Conservation (phyloP, 441 rosid species). For the Breynia disticha region DNA sequence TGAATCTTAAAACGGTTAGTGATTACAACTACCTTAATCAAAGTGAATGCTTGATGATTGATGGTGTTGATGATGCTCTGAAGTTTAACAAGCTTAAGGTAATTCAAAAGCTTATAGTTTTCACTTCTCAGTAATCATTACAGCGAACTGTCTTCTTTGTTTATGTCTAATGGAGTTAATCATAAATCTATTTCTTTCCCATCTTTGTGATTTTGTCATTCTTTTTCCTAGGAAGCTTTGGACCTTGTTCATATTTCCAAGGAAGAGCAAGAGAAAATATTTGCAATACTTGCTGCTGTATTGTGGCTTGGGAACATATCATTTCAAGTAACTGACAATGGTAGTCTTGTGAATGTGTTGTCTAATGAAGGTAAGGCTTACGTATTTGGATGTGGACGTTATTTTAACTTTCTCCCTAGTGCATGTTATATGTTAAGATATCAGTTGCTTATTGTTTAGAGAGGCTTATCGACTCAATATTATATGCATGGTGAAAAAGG, state of each 20-base stretch:
- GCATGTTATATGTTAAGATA: neutral
- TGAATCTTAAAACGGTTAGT: conserved; percentile 67
- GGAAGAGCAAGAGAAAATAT: conserved; percentile 69
- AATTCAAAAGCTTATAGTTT: conserved; percentile 16
- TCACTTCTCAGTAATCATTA: conserved; percentile 3
- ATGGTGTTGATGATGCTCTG: conserved; percentile 68
- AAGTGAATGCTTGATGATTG: conserved; percentile 69
- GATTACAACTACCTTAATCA: conserved; percentile 82
- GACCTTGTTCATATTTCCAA: conserved; percentile 55
- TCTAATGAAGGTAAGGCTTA: conserved; percentile 58
- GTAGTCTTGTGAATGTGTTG: conserved; percentile 78
- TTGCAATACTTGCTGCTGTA: conserved; percentile 75
- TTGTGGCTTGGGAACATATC: conserved; percentile 86
- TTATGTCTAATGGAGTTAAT: no score
- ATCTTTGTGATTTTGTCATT: neutral
- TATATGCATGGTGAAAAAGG: no score
- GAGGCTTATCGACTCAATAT: neutral
- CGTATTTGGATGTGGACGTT: conserved; percentile 7
- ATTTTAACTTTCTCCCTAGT: neutral
- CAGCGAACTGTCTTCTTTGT: no score
- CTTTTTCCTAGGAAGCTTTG: conserved; percentile 57
- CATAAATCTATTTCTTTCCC: conserved; percentile 6
- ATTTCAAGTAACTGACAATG: conserved; percentile 62
- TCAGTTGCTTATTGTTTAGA: conserved; percentile 3
- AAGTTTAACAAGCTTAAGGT: conserved; percentile 67